Conservation (phyloP, 345 rosid species). For the Salix udensis region DNA sequence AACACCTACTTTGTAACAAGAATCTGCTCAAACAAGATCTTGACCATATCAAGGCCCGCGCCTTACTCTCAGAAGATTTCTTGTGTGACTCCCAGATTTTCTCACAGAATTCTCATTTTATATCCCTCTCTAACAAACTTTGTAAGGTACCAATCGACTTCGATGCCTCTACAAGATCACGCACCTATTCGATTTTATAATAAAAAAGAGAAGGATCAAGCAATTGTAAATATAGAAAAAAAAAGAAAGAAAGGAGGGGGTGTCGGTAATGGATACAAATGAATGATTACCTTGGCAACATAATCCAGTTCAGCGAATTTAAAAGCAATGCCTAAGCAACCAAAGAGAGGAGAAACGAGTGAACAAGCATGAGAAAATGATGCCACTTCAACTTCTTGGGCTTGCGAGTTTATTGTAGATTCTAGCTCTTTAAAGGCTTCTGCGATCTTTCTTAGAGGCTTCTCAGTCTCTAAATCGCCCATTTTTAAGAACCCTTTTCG, state of each 20-base stretch:
- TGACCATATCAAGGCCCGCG: slow-evolving; percentile 96
- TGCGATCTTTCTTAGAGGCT: slow-evolving; percentile 9
- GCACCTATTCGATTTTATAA: slow-evolving; percentile 46
- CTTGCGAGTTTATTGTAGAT: background rate
- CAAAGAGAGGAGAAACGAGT: slow-evolving; percentile 86
- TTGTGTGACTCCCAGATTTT: slow-evolving; percentile 79
- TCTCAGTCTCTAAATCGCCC: background rate
- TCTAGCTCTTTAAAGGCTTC: slow-evolving; percentile 17
- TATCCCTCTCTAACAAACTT: slow-evolving; percentile 57
- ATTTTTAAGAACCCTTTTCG: background rate
- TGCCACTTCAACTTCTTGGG: slow-evolving; percentile 49
- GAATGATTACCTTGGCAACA: slow-evolving; percentile 66
- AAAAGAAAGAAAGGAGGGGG: background rate
- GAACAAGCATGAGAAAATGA: slow-evolving; percentile 83
- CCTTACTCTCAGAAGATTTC: slow-evolving; percentile 88
- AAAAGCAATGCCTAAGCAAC: slow-evolving; percentile 89
- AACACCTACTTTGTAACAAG: slow-evolving; percentile 55
- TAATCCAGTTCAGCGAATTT: slow-evolving; percentile 95
- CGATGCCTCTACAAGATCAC: slow-evolving; percentile 69
- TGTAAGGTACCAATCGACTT: slow-evolving; percentile 53
- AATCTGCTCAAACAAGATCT: slow-evolving; percentile 74
- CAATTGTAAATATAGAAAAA: background rate
- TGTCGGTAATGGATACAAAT: background rate
- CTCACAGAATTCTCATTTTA: slow-evolving; percentile 46
- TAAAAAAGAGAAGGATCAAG: background rate